Evolutionary conservation across 2,329 filamentous ascomycete genomes (phyloP).

Genomic region (Fusarium lateritium): DNA sequence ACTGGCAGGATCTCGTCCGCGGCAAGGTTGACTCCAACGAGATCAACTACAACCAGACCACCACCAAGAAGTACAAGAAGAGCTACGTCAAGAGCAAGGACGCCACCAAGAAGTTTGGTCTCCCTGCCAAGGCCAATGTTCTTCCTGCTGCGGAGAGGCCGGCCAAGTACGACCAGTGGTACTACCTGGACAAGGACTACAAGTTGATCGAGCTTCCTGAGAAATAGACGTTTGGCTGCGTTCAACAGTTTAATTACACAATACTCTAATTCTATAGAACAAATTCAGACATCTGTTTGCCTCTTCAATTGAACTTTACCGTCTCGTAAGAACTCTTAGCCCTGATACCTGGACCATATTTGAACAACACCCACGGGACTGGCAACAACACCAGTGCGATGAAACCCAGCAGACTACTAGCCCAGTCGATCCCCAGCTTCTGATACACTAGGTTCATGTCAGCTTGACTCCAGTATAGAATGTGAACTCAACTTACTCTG

Average conservation of each 20-base stretch:
- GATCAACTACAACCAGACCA: slow-evolving; percentile 61
- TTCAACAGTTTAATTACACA: background rate
- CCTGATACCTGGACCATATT: slow-evolving; percentile 57
- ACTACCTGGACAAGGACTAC: slow-evolving; percentile 55
- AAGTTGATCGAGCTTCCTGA: slow-evolving; percentile 49
- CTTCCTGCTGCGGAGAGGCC: slow-evolving; percentile 52
- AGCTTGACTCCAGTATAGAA: background rate
- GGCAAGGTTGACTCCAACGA: slow-evolving; percentile 55
- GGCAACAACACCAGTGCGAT: slow-evolving; percentile 64
- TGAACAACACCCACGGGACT: slow-evolving; percentile 68
- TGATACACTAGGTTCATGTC: slow-evolving; percentile 57
- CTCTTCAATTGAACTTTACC: slow-evolving; percentile 3
- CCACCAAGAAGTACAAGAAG: slow-evolving; percentile 47
- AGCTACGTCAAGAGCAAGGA: slow-evolving; percentile 54
- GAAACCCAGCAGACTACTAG: slow-evolving; percentile 63
- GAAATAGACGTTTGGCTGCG: slow-evolving; percentile 59
- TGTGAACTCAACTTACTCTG: slow-evolving; percentile 60
- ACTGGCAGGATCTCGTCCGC: slow-evolving; percentile 58
- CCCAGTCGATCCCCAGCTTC: slow-evolving; percentile 62
- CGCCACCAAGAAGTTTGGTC: slow-evolving; percentile 51
- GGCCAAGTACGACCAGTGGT: slow-evolving; percentile 55
- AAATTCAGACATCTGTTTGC: background rate
- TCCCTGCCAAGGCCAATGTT: slow-evolving; percentile 51
- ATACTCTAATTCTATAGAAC: background rate
- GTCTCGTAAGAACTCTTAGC: slow-evolving; percentile 39